A percentile compares a stretch with the other conserved stretches of the same genome.
Conservation (phyloP, 345 rosid genomes). For the Hypericum perforatum region DNA sequence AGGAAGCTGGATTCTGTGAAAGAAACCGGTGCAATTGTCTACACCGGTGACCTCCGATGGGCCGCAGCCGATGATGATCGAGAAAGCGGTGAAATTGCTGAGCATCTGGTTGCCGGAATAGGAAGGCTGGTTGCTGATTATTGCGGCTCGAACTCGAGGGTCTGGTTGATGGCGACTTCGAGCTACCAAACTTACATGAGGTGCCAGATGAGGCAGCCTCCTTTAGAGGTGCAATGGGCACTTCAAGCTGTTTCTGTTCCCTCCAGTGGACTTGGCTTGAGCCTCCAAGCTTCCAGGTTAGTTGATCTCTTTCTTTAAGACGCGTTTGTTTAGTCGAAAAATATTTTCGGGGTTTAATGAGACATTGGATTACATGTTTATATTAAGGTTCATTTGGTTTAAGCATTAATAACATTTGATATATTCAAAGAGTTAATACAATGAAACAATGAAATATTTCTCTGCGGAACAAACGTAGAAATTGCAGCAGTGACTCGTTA, state of each 20-base stretch:
- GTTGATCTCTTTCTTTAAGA: too few species aligned
- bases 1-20: constrained; percentile 40
- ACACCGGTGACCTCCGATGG: constrained; percentile 79
- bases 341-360: too few species aligned
- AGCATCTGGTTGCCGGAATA: constrained; percentile 59
- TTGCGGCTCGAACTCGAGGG: constrained; percentile 28
- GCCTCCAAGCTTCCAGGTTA: constrained; percentile 70
- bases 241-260: constrained; percentile 81
- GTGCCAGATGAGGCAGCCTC: constrained; percentile 76
- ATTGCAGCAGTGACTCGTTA: too few species aligned
- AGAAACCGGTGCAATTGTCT: constrained; percentile 55
- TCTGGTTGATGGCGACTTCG: constrained; percentile 74
- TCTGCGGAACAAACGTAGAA: too few species aligned
- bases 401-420: too few species aligned
- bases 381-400: too few species aligned
- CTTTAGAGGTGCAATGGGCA: constrained; percentile 73
- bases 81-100: constrained; percentile 17
- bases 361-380: too few species aligned
- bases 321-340: too few species aligned
- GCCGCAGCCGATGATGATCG: constrained; percentile 18
- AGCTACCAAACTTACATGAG: constrained; percentile 70
- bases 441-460: too few species aligned
- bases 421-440: too few species aligned
- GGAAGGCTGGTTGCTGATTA: constrained; percentile 44
- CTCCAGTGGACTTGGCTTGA: constrained; percentile 64